Conservation (phyloP, 208 protist genomes). For the Crithidia expoeki region DNA sequence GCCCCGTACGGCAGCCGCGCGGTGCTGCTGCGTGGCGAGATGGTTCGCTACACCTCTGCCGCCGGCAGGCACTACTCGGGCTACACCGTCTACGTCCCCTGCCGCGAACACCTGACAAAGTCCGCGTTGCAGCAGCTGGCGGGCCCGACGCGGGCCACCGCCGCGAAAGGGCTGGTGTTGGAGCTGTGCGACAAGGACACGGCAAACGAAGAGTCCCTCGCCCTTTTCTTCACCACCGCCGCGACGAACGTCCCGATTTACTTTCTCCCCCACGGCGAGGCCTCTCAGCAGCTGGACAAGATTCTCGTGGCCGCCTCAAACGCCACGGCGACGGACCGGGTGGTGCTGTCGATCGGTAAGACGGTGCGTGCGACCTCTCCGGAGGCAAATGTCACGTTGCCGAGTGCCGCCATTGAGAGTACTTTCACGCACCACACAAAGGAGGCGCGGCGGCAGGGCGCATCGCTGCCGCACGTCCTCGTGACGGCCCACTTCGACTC, state of each 20-base stretch:
- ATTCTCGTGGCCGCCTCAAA: conserved; percentile 16
- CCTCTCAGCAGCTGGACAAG: conserved; percentile 26
- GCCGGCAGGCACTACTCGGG: conserved; percentile 23
- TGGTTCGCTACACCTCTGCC: conserved; percentile 40
- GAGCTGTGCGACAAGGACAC: conserved; percentile 52
- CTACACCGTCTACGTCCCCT: conserved; percentile 68
- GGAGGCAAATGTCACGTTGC: conserved; percentile 47
- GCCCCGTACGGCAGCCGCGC: conserved; percentile 46
- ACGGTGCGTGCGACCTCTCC: conserved; percentile 29
- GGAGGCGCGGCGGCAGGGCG: conserved; percentile 18
- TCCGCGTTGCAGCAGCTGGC: conserved; percentile 38
- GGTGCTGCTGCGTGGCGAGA: conserved; percentile 59
- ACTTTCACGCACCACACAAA: conserved; percentile 43
- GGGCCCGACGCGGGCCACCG: conserved; percentile 22
- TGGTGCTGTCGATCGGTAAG: conserved; percentile 58
- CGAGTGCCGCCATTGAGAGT: conserved; percentile 37
- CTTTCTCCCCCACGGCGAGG: conserved; percentile 42
- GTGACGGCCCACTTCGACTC: conserved; percentile 77
- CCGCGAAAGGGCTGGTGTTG: conserved; percentile 53
- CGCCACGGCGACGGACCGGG: conserved; percentile 28
- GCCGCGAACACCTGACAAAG: conserved; percentile 48
- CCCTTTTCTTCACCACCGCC: conserved; percentile 37
- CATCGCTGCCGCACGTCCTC: conserved; percentile 47
- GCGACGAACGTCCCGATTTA: conserved; percentile 56
- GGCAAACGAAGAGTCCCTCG: conserved; percentile 53